Base-by-base conservation (phyloP, 257 asterid species). In the Petunia secreta region DNA sequence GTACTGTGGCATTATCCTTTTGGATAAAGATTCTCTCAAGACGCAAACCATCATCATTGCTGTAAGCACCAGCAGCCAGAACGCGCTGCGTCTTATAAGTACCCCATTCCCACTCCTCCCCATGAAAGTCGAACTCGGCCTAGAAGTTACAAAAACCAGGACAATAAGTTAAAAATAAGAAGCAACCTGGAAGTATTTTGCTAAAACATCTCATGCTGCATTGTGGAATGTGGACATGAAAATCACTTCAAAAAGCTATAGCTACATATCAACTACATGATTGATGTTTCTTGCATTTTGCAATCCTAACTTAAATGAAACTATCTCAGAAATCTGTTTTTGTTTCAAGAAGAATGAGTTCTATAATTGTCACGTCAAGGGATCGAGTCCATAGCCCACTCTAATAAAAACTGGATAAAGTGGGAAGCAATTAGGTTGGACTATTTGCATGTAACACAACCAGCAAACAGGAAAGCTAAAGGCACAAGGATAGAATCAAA, bases 31-130 rank as follows among this genome's bases (percentile, higher is more conserved):
- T 91, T 89, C 89, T 91, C 84, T 96, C 99, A 11, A 96, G 98
- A 82, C 99, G 99, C 85, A 96, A 85, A 80, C 99, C 99, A 82
- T 94, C 98, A 81, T 91, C 89, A 83, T 96, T 94, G 90, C 97
- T 93, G 91, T 96, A 96, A 84, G 92, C 87, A 73, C 98, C 99
- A 83, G 95, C 98, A 81, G 99, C 99, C 82, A 92, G 86, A 82
- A 96, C 92, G 10, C 96, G 98, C 85, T 93, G 99, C 83, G 97
- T 93, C 85, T 89, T 91, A 85, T 96, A 96, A 63, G 92, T 83
- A 80, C 99, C 99, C 99, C 98, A 96, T 85, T 96, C 99, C 99
- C 99, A 96, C 84, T 96, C 99, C 78, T 96, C 99, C 82, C 99
- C 99, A 84, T 91, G 93, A 80, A 96, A 93, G 86, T 96, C 99